These are phyloP conservation scores for Sphaerobolus stellatus DNA, from an alignment of 1,284 basidiomycete species.

Conservation along the genomic window DNA sequence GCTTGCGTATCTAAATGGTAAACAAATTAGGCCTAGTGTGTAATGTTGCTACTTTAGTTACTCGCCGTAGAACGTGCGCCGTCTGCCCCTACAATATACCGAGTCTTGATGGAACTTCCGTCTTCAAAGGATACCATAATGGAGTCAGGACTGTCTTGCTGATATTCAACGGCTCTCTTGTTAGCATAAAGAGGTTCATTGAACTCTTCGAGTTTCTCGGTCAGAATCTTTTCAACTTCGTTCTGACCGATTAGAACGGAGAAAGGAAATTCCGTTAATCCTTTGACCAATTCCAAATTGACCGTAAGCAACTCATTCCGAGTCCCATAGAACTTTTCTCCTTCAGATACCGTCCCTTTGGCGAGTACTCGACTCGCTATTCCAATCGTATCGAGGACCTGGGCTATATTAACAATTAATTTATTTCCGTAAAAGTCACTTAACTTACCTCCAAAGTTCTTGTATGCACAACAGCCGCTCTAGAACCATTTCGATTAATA, in stretches of 20 bases:
- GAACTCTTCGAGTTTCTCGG: slow-evolving; percentile 32
- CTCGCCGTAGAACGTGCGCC: slow-evolving; percentile 52
- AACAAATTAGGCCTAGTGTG: background rate
- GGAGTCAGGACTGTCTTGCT: slow-evolving; percentile 21
- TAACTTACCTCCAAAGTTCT: slow-evolving; percentile 41
- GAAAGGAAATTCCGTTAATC: slow-evolving; percentile 47
- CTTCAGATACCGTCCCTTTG: slow-evolving; percentile 35
- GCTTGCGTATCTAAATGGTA: slow-evolving; percentile 21
- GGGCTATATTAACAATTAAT: background rate
- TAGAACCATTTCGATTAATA: background rate
- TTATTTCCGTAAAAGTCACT: too few species aligned
- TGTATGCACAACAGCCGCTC: slow-evolving; percentile 44
- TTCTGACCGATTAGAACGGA: slow-evolving; percentile 46
- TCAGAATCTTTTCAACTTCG: slow-evolving; percentile 45
- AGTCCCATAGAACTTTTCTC: slow-evolving; percentile 33
- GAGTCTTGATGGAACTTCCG: slow-evolving; percentile 44
- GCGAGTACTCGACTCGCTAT: slow-evolving; percentile 42
- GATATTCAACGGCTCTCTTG: slow-evolving; percentile 32
- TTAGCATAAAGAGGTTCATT: slow-evolving; percentile 38
- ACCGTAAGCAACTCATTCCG: slow-evolving; percentile 26
- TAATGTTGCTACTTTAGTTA: background rate
- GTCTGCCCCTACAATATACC: slow-evolving; percentile 56
- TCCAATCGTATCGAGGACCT: slow-evolving; percentile 49
- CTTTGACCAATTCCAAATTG: slow-evolving; percentile 33
- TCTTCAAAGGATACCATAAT: slow-evolving; percentile 48